Evolutionary conservation across 805 yeast species (phyloP).

Genomic region (Priceomyces haplophilus): DNA sequence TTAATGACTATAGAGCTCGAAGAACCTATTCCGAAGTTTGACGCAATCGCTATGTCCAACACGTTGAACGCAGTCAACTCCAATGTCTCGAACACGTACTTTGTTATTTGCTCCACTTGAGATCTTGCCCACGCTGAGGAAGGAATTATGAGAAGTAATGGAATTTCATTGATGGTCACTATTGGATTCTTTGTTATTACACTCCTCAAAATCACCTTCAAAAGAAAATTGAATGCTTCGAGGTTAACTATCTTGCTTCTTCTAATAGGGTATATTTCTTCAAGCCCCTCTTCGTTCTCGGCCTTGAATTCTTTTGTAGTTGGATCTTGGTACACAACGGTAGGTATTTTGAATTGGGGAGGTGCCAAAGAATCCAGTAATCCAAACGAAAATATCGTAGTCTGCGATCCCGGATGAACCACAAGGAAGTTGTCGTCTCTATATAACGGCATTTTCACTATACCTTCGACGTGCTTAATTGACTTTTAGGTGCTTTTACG

Average conservation of each 20-base stretch:
- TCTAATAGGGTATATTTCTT: slow-evolving; percentile 59
- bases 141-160: slow-evolving; percentile 66
- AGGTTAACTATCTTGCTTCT: slow-evolving; percentile 64
- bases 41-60: slow-evolving; percentile 63
- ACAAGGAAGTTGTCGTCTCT: slow-evolving; percentile 49
- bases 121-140: slow-evolving; percentile 62
- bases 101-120: slow-evolving; percentile 66
- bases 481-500: not conserved
- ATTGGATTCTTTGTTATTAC: slow-evolving; percentile 37
- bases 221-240: slow-evolving; percentile 64
- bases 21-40: slow-evolving; percentile 70
- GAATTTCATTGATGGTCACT: slow-evolving; percentile 60
- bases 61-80: slow-evolving; percentile 71
- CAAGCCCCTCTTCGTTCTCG: slow-evolving; percentile 28
- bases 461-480: not conserved
- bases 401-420: slow-evolving; percentile 74
- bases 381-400: slow-evolving; percentile 78
- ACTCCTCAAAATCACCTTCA: slow-evolving; percentile 44
- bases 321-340: slow-evolving; percentile 58
- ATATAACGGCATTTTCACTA: slow-evolving; percentile 36
- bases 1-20: slow-evolving; percentile 74
- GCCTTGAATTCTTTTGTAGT: slow-evolving; percentile 37
- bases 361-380: slow-evolving; percentile 71
- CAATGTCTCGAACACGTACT: slow-evolving; percentile 70
- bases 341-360: slow-evolving; percentile 75